phyloP scores from a whole-genome alignment of 2,329 filamentous ascomycete genomes.

The Colletotrichum agaves region DNA sequence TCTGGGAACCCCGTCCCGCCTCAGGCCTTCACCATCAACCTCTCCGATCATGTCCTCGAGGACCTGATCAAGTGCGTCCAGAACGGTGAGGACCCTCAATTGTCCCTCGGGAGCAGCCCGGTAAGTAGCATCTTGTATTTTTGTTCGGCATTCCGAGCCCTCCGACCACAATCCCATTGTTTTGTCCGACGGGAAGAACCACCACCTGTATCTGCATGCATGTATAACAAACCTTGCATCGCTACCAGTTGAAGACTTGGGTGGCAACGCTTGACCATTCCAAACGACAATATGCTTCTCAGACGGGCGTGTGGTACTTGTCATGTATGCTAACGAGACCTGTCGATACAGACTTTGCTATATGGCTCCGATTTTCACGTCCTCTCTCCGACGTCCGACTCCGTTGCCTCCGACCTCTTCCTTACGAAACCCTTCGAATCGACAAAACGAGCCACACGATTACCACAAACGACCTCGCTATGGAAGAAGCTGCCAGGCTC shows the following conservation, averaged over 20 bases:
- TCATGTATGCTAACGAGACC: constrained; percentile 20
- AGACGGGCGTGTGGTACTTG: not conserved
- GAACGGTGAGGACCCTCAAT: constrained; percentile 65
- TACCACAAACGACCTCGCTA: constrained; percentile 63
- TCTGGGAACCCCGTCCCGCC: constrained; percentile 54
- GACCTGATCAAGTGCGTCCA: constrained; percentile 70
- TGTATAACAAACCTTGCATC: constrained; percentile 21
- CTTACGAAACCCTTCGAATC: constrained; percentile 62
- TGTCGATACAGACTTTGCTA: constrained; percentile 58
- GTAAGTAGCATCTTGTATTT: constrained; percentile 57
- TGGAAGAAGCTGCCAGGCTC: constrained; percentile 50
- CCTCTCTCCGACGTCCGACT: constrained; percentile 56
- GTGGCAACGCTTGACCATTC: not conserved
- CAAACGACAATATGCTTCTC: not conserved
- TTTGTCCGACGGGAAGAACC: constrained; percentile 7
- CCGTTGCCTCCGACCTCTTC: constrained; percentile 66
- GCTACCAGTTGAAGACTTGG: constrained; percentile 11
- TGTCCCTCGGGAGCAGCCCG: constrained; percentile 67
- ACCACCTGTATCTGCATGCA: not conserved
- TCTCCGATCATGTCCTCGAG: constrained; percentile 68
- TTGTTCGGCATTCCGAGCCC: not conserved
- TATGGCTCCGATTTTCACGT: constrained; percentile 63
- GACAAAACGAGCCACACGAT: constrained; percentile 56
- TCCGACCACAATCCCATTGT: constrained; percentile 24
- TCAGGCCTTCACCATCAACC: constrained; percentile 68